A percentile compares a stretch with the other conserved stretches of the same genome.
phyloP scores from a whole-genome alignment of 768 basidiomycete genomes.

The Termitomyces sp. region DNA sequence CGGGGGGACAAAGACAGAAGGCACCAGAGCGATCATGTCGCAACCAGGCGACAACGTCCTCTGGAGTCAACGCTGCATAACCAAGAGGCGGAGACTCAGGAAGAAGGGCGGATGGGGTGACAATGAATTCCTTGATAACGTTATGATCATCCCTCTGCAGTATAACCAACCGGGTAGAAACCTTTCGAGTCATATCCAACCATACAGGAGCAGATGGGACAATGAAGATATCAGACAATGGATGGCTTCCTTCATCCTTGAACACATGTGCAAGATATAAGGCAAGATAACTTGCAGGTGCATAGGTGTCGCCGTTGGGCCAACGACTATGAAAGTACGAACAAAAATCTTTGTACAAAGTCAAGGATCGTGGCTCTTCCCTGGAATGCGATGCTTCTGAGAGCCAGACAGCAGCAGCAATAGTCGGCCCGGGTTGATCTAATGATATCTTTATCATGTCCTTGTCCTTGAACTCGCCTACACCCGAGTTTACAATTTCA shows the following conservation, averaged over 20 bases:
- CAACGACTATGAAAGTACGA: neutral
- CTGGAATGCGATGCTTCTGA: neutral
- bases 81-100: neutral
- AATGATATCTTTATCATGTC: neutral
- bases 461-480: neutral
- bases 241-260: neutral
- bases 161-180: neutral
- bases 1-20: constrained; percentile 1
- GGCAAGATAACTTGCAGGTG: neutral
- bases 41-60: constrained; percentile 1
- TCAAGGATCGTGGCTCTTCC: neutral
- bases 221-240: neutral
- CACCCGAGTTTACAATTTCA: neutral
- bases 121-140: neutral
- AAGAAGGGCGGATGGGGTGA: neutral
- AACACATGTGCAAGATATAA: neutral
- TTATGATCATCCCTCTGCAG: neutral
- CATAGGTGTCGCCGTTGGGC: neutral
- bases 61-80: neutral
- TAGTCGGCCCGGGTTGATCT: neutral
- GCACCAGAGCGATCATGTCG: neutral
- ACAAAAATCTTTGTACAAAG: neutral
- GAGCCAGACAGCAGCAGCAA: constrained; percentile 1
- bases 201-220: neutral
- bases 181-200: neutral